These are phyloP conservation scores for Beauveria brongniartii DNA, from an alignment of 2,329 filamentous ascomycete species.

Conservation along the genomic window DNA sequence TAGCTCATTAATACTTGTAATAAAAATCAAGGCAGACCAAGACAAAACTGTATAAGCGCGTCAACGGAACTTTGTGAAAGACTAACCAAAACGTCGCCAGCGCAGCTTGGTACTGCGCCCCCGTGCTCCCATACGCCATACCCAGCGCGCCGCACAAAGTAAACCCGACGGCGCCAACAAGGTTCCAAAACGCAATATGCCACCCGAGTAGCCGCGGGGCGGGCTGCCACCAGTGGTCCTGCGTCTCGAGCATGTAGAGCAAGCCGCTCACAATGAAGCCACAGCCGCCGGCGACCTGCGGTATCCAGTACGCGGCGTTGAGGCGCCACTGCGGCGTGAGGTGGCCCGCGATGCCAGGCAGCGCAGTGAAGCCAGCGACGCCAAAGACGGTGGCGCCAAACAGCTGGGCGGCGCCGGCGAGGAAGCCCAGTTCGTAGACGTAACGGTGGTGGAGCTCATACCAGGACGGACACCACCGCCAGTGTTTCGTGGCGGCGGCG, in stretches of 20 bases:
- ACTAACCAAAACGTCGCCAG: slow-evolving; percentile 30
- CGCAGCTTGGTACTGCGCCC: background rate
- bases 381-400: slow-evolving; percentile 56
- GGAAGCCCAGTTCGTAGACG: slow-evolving; percentile 52
- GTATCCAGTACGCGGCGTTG: slow-evolving; percentile 51
- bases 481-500: background rate
- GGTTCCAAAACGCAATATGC: slow-evolving; percentile 60
- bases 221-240: slow-evolving; percentile 54
- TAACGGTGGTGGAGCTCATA: background rate
- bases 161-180: slow-evolving; percentile 51
- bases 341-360: slow-evolving; percentile 51
- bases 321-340: slow-evolving; percentile 32
- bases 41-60: background rate
- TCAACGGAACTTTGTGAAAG: background rate
- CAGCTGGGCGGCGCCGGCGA: slow-evolving; percentile 49
- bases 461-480: slow-evolving; percentile 8
- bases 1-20: slow-evolving; percentile 34
- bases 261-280: slow-evolving; percentile 52
- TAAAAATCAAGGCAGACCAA: background rate
- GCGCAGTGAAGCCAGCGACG: slow-evolving; percentile 21
- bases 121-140: background rate
- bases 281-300: slow-evolving; percentile 52
- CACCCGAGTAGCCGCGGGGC: slow-evolving; percentile 50
- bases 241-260: slow-evolving; percentile 60
- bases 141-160: slow-evolving; percentile 52